Base-by-base conservation (phyloP, 352 stramenopile species). In the Phytophthora melonis region DNA sequence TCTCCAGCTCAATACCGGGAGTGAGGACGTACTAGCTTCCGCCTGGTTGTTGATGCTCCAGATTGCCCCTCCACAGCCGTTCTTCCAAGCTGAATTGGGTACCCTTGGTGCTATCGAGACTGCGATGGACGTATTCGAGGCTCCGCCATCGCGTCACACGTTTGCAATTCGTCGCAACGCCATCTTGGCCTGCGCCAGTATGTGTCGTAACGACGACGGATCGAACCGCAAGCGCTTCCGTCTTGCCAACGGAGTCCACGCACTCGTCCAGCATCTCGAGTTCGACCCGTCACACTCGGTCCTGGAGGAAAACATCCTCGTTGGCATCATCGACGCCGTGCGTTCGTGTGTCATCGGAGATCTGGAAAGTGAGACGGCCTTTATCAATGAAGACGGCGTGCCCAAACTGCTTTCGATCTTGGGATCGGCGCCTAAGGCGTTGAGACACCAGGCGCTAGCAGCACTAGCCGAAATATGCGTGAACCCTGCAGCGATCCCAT, bases 401-500 rank as follows among this genome's bases (percentile, higher is more conserved):
- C 49, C 77, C 2, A 88, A 86, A 52, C 58, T 95, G 18, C 78
- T 95, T 21, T 77, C 85, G 5, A 77, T 94, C 11, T n/a, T 95
- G 11, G 83, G 78, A 34, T 34, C 58, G 1, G 82, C 77, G 7
- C 81, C 86, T 0, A 90, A 90, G 39, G 82, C 82, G 10, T 62
- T 94, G 49, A 82, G 88, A 23, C 77, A 87, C 56, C 89, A 95
- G 53, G 68, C 79, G 10, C 71, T 96, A 3, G 89, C 86, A 11
- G 77, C 84, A 5, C 69, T 94, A 7, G 81, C 87, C 0, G 87
- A 94, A 67, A 77, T 93, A 54, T 93, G 83, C 41, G 83, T 89
- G 3, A 91, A 93, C 58, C 84, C 86, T n/a, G 84, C 82, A 14
- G 84, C 88, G 11, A 86, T 93, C 16, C 86, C 84, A 25, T 93